Evolutionary conservation across 2,329 filamentous ascomycete genomes (phyloP).

Genomic region (Paracorniculantispora psalliotae): DNA sequence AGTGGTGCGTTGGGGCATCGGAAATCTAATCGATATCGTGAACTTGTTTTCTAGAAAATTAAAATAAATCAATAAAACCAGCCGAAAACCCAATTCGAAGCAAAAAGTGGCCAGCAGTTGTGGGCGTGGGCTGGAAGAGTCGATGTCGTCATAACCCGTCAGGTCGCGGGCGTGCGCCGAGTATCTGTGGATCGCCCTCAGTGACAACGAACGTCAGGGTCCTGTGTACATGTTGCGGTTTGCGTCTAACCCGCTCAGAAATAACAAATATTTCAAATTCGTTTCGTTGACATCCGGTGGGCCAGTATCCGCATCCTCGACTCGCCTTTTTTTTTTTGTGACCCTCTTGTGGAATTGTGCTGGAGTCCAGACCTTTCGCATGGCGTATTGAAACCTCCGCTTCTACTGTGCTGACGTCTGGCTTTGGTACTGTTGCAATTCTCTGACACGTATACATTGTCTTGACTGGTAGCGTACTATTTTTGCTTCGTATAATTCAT

Average conservation of each 20-base stretch:
- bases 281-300: not conserved
- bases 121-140: not conserved
- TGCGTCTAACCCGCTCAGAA: not conserved
- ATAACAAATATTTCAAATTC: not conserved
- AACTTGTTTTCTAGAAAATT: not conserved
- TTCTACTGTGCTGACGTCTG: too few species aligned
- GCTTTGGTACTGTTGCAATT: too few species aligned
- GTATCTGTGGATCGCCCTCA: not conserved
- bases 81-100: not conserved
- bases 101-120: not conserved
- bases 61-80: not conserved
- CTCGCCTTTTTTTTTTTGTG: not conserved
- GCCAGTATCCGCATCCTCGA: not conserved
- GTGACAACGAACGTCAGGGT: not conserved
- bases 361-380: not conserved
- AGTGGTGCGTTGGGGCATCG: constrained; percentile 1
- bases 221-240: not conserved
- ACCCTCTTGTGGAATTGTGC: not conserved
- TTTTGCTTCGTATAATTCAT: not conserved
- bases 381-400: too few species aligned
- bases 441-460: not conserved
- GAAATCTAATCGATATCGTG: constrained; percentile 11
- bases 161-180: too few species aligned
- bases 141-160: constrained; percentile 10
- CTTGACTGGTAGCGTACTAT: not conserved